Conservation (phyloP, 1,284 basidiomycete genomes). For the Pyrrhoderma lamaoense region DNA sequence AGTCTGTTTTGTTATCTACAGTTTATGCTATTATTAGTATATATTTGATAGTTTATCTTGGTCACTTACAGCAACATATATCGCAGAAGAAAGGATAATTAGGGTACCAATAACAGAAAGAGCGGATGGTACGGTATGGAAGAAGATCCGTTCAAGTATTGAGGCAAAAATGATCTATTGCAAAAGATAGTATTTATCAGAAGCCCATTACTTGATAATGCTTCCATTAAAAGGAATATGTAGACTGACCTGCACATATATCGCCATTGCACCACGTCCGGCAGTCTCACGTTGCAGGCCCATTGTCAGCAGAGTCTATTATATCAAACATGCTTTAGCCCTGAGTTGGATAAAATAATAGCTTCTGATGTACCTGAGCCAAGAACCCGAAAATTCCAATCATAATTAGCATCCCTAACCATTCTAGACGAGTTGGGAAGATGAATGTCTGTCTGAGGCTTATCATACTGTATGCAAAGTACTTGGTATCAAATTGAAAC, state of each 20-base stretch:
- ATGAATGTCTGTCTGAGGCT: constrained; percentile 20
- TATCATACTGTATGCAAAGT: constrained; percentile 18
- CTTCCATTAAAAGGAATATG: neutral
- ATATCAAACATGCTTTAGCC: too few species aligned
- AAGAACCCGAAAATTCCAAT: constrained; percentile 31
- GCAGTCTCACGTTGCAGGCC: constrained; percentile 62
- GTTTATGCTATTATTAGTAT: neutral
- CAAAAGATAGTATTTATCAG: neutral
- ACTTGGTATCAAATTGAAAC: too few species aligned
- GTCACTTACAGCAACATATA: constrained; percentile 46
- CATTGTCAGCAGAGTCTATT: constrained; percentile 48
- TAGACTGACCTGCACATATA: constrained; percentile 47
- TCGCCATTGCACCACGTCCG: constrained; percentile 50
- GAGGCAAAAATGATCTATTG: constrained; percentile 54
- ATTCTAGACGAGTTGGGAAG: constrained; percentile 28
- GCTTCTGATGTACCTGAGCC: constrained; percentile 32
- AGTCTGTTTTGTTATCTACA: constrained; percentile 9
- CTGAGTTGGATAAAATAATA: too few species aligned
- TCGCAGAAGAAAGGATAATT: constrained; percentile 52
- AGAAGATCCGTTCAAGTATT: constrained; percentile 53
- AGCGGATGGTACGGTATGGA: constrained; percentile 43
- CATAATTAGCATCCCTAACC: constrained; percentile 18
- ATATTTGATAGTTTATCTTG: neutral
- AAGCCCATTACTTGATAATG: constrained; percentile 3
- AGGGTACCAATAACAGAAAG: constrained; percentile 49